phyloP scores from a whole-genome alignment of 2,329 filamentous ascomycete species.

The Arthroderma sp. region DNA sequence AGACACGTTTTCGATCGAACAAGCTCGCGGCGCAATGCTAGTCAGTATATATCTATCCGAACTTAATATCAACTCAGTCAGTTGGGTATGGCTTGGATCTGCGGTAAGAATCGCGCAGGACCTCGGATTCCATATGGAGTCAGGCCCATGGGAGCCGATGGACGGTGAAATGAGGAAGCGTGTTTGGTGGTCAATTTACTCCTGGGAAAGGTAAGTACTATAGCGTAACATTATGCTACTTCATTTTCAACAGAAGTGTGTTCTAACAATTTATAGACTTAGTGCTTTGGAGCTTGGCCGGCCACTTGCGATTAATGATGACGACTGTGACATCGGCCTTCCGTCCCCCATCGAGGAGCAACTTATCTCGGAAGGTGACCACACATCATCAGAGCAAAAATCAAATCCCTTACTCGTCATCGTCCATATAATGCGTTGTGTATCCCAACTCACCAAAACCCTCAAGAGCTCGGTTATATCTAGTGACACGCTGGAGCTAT shows the following conservation, averaged over 20 bases:
- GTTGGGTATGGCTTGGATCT: constrained; percentile 73
- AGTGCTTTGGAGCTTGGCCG: constrained; percentile 69
- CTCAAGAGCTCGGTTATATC: constrained; percentile 57
- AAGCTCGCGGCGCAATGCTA: constrained; percentile 60
- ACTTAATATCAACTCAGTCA: constrained; percentile 71
- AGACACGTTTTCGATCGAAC: constrained; percentile 63
- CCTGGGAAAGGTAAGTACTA: constrained; percentile 60
- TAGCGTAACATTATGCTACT: background rate
- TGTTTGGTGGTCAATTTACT: constrained; percentile 90
- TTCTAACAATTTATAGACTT: constrained; percentile 38
- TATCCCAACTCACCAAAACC: constrained; percentile 59
- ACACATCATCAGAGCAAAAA: constrained; percentile 37
- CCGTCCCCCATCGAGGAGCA: constrained; percentile 74
- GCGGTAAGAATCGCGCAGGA: constrained; percentile 74
- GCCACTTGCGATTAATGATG: constrained; percentile 71
- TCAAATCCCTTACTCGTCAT: constrained; percentile 64
- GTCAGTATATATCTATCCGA: constrained; percentile 71
- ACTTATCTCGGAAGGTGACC: constrained; percentile 38
- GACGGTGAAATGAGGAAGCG: constrained; percentile 77
- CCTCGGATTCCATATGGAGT: constrained; percentile 66
- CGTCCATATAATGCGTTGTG: constrained; percentile 69
- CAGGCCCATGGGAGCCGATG: constrained; percentile 58
- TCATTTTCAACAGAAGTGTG: background rate
- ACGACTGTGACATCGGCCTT: constrained; percentile 73
- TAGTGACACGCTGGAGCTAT: constrained; percentile 56